Conservation (phyloP, 2,329 filamentous ascomycete species). For the Emmonsia crescens region DNA sequence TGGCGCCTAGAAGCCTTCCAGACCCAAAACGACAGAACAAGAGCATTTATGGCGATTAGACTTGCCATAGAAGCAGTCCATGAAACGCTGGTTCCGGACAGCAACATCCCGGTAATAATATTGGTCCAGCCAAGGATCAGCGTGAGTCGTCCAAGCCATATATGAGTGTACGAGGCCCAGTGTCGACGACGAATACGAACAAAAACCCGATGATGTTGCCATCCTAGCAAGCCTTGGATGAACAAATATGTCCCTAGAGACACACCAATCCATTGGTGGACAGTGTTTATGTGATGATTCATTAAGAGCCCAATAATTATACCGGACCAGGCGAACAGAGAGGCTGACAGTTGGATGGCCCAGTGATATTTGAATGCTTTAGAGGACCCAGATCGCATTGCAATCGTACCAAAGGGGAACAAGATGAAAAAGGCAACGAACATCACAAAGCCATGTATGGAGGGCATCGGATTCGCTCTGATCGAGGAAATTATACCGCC, state of each 20-base stretch:
- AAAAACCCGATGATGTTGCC: slow-evolving; percentile 1
- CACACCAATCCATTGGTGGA: not conserved
- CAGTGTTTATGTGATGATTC: not conserved
- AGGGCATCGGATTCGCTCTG: not conserved
- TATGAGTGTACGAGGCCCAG: not conserved
- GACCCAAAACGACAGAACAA: not conserved
- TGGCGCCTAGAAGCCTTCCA: not conserved
- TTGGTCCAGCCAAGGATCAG: not conserved
- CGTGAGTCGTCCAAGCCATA: not conserved
- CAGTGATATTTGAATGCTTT: not conserved
- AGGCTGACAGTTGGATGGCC: not conserved
- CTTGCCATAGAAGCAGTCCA: slow-evolving; percentile 1
- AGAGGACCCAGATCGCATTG: not conserved
- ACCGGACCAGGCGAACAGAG: not conserved
- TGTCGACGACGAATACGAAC: not conserved
- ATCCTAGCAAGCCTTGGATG: not conserved
- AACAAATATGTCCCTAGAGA: not conserved
- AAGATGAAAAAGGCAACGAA: slow-evolving; percentile 1
- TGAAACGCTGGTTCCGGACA: not conserved
- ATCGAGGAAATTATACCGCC: not conserved
- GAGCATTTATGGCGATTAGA: not conserved
- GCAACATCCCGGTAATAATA: not conserved
- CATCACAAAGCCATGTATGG: slow-evolving; percentile 1
- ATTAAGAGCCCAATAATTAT: not conserved
- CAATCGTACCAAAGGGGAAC: not conserved